Base-by-base conservation (phyloP, 2,329 filamentous ascomycete species). In the Neopestalotiopsis clavispora region DNA sequence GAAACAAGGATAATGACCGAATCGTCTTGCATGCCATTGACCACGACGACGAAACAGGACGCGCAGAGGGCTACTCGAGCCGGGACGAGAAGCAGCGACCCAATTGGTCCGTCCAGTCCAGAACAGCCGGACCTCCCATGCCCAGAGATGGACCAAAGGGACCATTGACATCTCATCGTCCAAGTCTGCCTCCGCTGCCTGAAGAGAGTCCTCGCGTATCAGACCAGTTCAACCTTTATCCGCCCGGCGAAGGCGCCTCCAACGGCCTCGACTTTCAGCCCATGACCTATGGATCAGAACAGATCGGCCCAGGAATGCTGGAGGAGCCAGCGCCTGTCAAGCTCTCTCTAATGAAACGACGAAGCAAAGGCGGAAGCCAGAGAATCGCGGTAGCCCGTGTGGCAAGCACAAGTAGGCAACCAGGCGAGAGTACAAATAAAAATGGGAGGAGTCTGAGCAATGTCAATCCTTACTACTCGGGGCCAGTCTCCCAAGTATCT, bases 121-220 rank as follows among this genome's bases (percentile, higher is more conserved):
- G 59, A 34, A 10, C 59, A 12, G 34, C n/a, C 4, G 7, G n/a
- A 49, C 61, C 23, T 12, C 23, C 13, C 12, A 57, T 23, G 6
- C 45, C 12, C 30, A 6, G 14, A 7, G 14, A 3, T n/a, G 34
- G 30, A 9, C 34, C 20, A 32, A 59, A 60, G 20, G 42, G 17
- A 13, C 65, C 58, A 30, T 23, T 52, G 34, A 60, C 28, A n/a
- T 40, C 56, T 2, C 52, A 59, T 20, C 52, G 56, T 6, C 65
- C 56, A 3, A 67, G 65, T 14, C 32, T 67, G 10, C 56, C 65
- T 4, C 30, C 65, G 12, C 65, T 67, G 12, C 52, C 30, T 1
- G 65, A 67, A 32, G 65, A 67, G 20, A 56, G 40, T 56, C 64
- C 64, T 13, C n/a, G 64, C 4, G 45, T 38, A 45, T 66, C 64